Conservation (phyloP, 768 basidiomycete species). For the Astraeus odoratus region DNA sequence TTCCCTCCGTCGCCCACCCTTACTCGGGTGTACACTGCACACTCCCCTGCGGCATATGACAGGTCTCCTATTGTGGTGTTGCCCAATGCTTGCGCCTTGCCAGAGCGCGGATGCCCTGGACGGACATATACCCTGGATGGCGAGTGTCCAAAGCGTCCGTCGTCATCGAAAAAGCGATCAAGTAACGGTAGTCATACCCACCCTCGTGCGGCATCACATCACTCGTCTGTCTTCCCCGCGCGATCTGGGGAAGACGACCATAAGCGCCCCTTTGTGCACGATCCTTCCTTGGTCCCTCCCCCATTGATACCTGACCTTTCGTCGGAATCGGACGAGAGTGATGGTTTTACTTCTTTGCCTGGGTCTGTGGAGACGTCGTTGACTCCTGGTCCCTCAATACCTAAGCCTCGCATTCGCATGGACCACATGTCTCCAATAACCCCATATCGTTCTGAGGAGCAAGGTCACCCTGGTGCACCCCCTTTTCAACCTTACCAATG, state of each 20-base stretch:
- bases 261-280: constrained; percentile 8
- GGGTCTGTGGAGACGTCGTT: constrained; percentile 13
- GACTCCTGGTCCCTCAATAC: constrained; percentile 16
- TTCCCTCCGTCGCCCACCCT: constrained; percentile 35
- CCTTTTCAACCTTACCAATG: constrained; percentile 6
- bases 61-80: constrained; percentile 71
- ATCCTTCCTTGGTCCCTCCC: constrained; percentile 27
- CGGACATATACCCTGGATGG: constrained; percentile 55
- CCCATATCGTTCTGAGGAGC: constrained; percentile 1
- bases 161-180: constrained; percentile 11
- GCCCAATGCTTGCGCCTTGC: constrained; percentile 68
- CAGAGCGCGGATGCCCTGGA: constrained; percentile 72
- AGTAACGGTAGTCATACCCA: constrained; percentile 37
- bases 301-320: constrained; percentile 56
- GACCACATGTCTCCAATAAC: constrained; percentile 4
- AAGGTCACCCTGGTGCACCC: constrained; percentile 1
- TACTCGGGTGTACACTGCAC: constrained; percentile 34
- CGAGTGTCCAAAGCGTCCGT: constrained; percentile 9
- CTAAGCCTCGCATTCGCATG: constrained; percentile 9
- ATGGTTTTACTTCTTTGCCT: constrained; percentile 39
- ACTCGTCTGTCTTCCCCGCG: neutral
- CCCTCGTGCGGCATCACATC: constrained; percentile 32
- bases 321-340: constrained; percentile 59
- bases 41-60: constrained; percentile 54
- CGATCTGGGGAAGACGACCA: constrained; percentile 8